A percentile compares a stretch with the other conserved stretches of the same genome.
Evolutionary conservation across 306 rosid genomes (phyloP).

Genomic region (Oxytropis ochrocephala): DNA sequence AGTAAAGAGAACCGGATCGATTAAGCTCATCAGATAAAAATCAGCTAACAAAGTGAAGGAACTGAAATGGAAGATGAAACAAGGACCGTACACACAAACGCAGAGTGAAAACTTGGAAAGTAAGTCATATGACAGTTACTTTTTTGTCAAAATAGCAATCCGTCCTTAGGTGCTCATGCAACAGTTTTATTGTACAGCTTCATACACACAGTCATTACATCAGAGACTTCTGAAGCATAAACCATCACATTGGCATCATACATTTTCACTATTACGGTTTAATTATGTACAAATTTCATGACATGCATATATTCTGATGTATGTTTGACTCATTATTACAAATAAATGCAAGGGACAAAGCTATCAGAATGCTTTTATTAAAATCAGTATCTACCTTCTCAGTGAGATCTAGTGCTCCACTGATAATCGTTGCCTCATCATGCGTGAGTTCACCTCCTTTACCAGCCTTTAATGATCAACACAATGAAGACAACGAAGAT

Average conservation of each 20-base stretch:
- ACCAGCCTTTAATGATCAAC: constrained; percentile 60
- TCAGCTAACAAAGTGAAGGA: not conserved
- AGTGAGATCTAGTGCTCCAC: constrained; percentile 92
- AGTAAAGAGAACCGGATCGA: constrained; percentile 2
- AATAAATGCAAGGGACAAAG: not conserved
- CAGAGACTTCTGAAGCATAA: not conserved
- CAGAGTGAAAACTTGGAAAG: not conserved
- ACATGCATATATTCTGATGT: not conserved
- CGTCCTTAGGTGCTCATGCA: not conserved
- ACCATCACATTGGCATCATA: not conserved
- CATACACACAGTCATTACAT: not conserved
- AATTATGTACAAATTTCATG: not conserved
- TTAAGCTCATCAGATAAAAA: constrained; percentile 7
- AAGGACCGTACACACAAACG: not conserved
- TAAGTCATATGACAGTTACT: not conserved
- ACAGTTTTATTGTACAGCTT: not conserved
- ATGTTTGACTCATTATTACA: not conserved
- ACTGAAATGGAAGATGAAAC: constrained; percentile 8
- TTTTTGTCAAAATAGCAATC: not conserved
- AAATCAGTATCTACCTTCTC: constrained; percentile 50
- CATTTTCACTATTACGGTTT: not conserved
- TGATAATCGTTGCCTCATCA: constrained; percentile 88
- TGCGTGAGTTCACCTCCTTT: constrained; percentile 97
- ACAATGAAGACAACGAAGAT: constrained; percentile 10
- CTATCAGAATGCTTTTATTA: not conserved